phyloP scores from a whole-genome alignment of 306 rosid genomes.

The Quercus variabilis region DNA sequence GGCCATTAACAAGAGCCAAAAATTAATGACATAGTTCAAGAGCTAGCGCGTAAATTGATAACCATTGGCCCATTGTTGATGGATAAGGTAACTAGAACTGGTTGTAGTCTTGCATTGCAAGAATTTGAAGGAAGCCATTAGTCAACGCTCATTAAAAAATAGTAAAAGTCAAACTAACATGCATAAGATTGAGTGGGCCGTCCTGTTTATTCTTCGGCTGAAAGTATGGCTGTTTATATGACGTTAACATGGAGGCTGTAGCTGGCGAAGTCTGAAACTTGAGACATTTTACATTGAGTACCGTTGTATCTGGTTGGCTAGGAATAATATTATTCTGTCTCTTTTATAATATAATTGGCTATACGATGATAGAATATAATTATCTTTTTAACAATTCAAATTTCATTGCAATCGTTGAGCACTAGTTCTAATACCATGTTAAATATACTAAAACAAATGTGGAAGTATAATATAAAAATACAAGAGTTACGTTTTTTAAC shows the following conservation, averaged over 20 bases:
- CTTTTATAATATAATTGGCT: not conserved
- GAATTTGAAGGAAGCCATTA: not conserved
- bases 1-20: too few species aligned
- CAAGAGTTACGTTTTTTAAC: not conserved
- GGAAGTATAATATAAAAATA: too few species aligned
- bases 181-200: not conserved
- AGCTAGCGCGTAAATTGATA: not conserved
- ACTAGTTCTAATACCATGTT: too few species aligned
- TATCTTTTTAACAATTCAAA: too few species aligned
- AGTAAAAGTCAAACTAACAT: not conserved
- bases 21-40: too few species aligned
- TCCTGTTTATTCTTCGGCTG: not conserved
- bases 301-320: not conserved
- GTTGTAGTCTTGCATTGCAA: not conserved
- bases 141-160: not conserved
- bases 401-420: too few species aligned
- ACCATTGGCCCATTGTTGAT: not conserved
- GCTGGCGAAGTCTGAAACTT: constrained; percentile 19
- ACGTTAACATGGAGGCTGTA: constrained; percentile 11
- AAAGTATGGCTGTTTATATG: constrained; percentile 3
- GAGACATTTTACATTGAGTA: not conserved
- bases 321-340: not conserved
- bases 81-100: not conserved
- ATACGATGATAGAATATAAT: too few species aligned
- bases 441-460: too few species aligned